Conservation (phyloP, 164 flowering plant species). For the Kalanchoe fedtschenkoi region DNA sequence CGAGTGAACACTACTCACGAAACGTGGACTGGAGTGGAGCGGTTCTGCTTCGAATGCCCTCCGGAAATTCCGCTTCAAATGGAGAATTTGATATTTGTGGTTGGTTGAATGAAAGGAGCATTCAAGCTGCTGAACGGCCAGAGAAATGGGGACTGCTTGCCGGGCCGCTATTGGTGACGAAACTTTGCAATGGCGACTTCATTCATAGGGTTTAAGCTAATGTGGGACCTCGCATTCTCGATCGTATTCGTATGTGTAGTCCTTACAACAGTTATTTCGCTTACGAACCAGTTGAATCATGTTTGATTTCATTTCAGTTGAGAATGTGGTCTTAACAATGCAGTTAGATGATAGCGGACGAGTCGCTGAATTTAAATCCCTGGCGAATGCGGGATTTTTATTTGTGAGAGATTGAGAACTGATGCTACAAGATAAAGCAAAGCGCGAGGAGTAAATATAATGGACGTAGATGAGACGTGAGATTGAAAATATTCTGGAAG, state of each 20-base stretch:
- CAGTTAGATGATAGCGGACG: background rate
- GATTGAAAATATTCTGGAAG: slow-evolving; percentile 49
- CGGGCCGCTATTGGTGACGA: slow-evolving; percentile 77
- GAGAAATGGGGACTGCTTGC: slow-evolving; percentile 85
- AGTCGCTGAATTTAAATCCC: background rate
- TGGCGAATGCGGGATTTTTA: no score
- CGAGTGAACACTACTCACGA: background rate
- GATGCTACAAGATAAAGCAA: no score
- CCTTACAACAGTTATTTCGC: slow-evolving; percentile 72
- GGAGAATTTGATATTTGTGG: no score
- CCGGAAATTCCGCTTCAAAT: background rate
- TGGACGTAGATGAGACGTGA: slow-evolving; percentile 63
- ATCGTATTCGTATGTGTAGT: no score
- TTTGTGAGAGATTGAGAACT: no score
- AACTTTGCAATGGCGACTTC: slow-evolving; percentile 49
- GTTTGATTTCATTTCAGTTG: background rate
- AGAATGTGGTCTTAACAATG: no score
- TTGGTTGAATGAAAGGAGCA: slow-evolving; percentile 3
- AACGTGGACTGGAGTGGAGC: background rate
- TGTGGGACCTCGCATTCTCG: slow-evolving; percentile 59
- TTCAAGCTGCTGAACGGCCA: slow-evolving; percentile 69
- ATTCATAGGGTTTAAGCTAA: slow-evolving; percentile 53
- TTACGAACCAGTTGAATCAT: no score
- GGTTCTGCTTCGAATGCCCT: background rate
- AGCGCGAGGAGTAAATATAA: no score